Base-by-base conservation (phyloP, 2,329 filamentous ascomycete species). In the Penicillium sp. region DNA sequence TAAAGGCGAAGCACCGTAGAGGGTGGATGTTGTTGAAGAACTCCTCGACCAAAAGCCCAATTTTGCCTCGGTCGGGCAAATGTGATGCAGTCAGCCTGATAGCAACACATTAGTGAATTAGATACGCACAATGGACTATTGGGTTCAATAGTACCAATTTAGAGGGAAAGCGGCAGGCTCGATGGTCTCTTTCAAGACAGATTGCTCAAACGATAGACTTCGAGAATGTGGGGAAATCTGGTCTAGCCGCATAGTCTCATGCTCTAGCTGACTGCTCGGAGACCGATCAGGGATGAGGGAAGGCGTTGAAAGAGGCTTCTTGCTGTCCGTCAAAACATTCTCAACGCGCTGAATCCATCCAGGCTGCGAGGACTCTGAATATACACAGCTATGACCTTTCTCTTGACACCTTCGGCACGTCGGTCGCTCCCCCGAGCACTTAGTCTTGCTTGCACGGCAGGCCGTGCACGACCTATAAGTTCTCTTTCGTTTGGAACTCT, bases 21-120 rank as follows among this genome's bases (percentile, higher is more conserved):
- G 63, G 62, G 27, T 65, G 63, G 16, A 65, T 55, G 29, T 65
- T 64, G n/a, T 61, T 61, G 26, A 64, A 64, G 41, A 64, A 65
- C 22, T 64, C 56, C 31, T 65, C 62, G 22, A 63, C 62, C 14
- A 65, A 41, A 13, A 59, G 46, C 24, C 58, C 41, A 5, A 63
- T 55, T 24, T 52, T 57, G 21, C 48, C 56, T 19, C 31, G 24
- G 9, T 31, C 50, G 7, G 63, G 63, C 11, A 65, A 45, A 9
- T 61, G 41, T 10, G 41, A 46, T 1, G 57, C 29, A 24, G 43
- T 35, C 31, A 65, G 22, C 63, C 63, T 65, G 11, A n/a, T 2
- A 14, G 7, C 13, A 3, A 7, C 9, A 37, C 19, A 16, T 55
- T 1, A 49, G 45, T 37, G 7, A 31, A 22, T 2, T 0, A 16